These are phyloP conservation scores for Choiromyces venosus DNA, from an alignment of 495 filamentous ascomycete species.

Conservation along the genomic window DNA sequence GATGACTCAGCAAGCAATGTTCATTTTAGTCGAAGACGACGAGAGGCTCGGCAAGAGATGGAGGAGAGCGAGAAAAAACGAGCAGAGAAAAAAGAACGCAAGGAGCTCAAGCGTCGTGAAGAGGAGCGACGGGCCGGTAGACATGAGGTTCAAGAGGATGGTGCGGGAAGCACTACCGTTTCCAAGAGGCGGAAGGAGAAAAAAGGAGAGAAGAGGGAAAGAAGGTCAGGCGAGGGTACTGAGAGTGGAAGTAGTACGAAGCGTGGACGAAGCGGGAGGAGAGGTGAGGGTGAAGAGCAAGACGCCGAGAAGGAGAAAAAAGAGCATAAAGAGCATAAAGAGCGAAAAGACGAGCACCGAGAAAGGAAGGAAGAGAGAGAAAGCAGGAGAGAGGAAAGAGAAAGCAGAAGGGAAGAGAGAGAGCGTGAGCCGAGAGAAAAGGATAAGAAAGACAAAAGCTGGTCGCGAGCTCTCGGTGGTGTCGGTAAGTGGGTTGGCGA, in stretches of 20 bases:
- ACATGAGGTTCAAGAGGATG: slow-evolving; percentile 9
- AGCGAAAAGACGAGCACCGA: background rate
- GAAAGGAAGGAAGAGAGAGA: slow-evolving; percentile 20
- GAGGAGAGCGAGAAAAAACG: slow-evolving; percentile 24
- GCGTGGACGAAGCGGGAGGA: slow-evolving; percentile 11
- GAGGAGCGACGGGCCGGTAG: slow-evolving; percentile 5
- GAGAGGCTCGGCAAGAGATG: slow-evolving; percentile 25
- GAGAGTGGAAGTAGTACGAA: slow-evolving; percentile 9
- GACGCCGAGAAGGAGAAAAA: slow-evolving; percentile 21
- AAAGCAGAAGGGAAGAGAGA: slow-evolving; percentile 6
- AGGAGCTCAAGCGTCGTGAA: slow-evolving; percentile 26
- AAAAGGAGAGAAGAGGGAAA: slow-evolving; percentile 10
- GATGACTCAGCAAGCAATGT: slow-evolving; percentile 83
- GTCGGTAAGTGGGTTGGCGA: background rate
- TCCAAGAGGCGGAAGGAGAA: slow-evolving; percentile 15
- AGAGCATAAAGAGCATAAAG: slow-evolving; percentile 13
- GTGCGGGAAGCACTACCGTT: slow-evolving; percentile 20
- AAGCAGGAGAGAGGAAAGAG: slow-evolving; percentile 22
- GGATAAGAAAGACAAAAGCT: slow-evolving; percentile 17
- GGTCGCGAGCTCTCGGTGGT: background rate
- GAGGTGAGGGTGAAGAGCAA: slow-evolving; percentile 21
- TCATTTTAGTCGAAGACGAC: slow-evolving; percentile 44
- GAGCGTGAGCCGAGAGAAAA: slow-evolving; percentile 7
- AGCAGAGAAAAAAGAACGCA: slow-evolving; percentile 26
- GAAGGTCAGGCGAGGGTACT: slow-evolving; percentile 8